Base-by-base conservation (phyloP, 1,284 basidiomycete genomes). In the Cryptococcus hybrid region DNA sequence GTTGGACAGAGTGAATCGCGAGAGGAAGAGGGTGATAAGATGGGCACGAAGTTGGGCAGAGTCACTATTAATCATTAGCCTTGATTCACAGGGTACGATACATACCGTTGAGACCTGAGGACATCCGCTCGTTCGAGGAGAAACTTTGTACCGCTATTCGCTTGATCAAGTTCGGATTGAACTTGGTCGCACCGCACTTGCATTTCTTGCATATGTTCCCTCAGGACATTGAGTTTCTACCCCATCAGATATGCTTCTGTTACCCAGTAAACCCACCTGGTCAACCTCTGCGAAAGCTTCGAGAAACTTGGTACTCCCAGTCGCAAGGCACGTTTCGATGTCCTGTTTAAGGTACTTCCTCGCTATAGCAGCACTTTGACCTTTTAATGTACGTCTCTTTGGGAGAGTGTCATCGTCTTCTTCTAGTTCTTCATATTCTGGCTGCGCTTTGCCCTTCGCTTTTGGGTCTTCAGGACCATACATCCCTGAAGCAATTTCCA, bases 51-150 rank as follows among this genome's bases (percentile, higher is more conserved):
- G 71, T 11, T 77, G 67, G 1, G 80, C 77, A 1, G 76, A 76
- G 80, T 70, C 84, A 79, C 78, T 90, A 83, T 9, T 15, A 39
- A 47, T 3, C 24, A 36, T 45, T 9, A 50, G 49, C 36, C 30
- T 35, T 48, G 34, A 36, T 8, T n/a, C 47, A 35, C 18, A 35
- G 18, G n/a, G 44, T 13, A 18, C n/a, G 38, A 13, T 11, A 53
- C 83, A 51, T 56, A 92, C 92, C 89, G 82, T 73, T 95, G 88
- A 54, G 86, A 83, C 15, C 88, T 82, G 40, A 97, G 78, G 47
- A 85, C 90, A 47, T 90, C 88, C 0, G 93, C 92, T 36, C 89
- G 85, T 67, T 94, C 90, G 0, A 97, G 82, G n/a, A 97, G 76
- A 47, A 86, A 85, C 60, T 85, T 86, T 66, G 92, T 94, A 0